Evolutionary conservation across 106 monocot species (phyloP).

Genomic region (Allium fistulosum): DNA sequence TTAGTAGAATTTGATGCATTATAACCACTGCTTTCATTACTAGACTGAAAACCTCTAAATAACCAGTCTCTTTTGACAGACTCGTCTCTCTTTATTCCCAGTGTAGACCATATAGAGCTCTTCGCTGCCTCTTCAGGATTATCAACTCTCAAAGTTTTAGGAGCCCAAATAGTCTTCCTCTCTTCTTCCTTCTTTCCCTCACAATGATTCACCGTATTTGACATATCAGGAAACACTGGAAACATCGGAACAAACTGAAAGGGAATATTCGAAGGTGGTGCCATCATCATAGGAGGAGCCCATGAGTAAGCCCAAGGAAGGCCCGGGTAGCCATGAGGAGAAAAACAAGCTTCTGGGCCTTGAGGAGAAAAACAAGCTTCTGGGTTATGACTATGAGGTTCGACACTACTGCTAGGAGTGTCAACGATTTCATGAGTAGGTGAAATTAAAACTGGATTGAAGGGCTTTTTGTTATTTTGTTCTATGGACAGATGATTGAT

Average conservation of each 20-base stretch:
- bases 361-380: neutral
- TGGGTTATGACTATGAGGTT: neutral
- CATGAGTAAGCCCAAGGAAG: slow-evolving; percentile 21
- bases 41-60: slow-evolving; percentile 32
- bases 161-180: slow-evolving; percentile 40
- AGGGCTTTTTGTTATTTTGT: neutral
- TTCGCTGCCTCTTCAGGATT: slow-evolving; percentile 55
- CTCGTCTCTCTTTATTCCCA: slow-evolving; percentile 38
- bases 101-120: slow-evolving; percentile 61
- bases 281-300: slow-evolving; percentile 17
- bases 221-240: slow-evolving; percentile 5
- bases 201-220: neutral
- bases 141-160: slow-evolving; percentile 62
- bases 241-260: slow-evolving; percentile 29
- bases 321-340: slow-evolving; percentile 13
- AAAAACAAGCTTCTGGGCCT: neutral
- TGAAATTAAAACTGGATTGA: slow-evolving; percentile 6
- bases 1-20: neutral
- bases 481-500: neutral
- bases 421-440: slow-evolving; percentile 18
- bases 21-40: neutral
- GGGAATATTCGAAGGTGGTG: slow-evolving; percentile 27
- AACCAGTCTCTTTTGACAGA: slow-evolving; percentile 13
- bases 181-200: slow-evolving; percentile 26
- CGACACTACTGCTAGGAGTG: slow-evolving; percentile 11